Base-by-base conservation (phyloP, 2,329 filamentous ascomycete genomes). In the Sarocladium kiliense region DNA sequence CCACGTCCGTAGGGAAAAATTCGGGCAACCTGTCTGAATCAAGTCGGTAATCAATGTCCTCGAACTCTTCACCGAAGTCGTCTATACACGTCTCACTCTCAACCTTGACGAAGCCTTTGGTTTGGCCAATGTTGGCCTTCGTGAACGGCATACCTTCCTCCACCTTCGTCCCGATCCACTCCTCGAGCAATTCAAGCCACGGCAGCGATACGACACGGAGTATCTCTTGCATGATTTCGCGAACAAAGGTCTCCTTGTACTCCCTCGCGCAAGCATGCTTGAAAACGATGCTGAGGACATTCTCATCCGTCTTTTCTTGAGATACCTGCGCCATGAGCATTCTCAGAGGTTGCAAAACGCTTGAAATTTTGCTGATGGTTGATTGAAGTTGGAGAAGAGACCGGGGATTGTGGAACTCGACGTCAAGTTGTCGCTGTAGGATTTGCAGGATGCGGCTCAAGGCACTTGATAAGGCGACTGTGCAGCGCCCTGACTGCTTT, bases 1-100 rank as follows among this genome's bases (percentile, higher is more conserved):
- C 85, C 60, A 92, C 80, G 56, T 94, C 89, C 4, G 74, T 67
- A 0, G 85, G 80, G 44, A 95, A 77, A 61, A 94, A 94, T 2
- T 77, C 74, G 0, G 89, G 89, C 71, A 94, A 84, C 58, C 81
- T 81, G 26, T 80, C 74, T 21, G 77, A 74, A 57, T 87, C 83
- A 30, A 92, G 77, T 5, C 82, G 70, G 60, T 82, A 89, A 58
- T 88, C 82, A 1, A 77, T 65, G 21, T 83, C 80, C 37, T 79
- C 77, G 9, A 77, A 70, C 61, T 85, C 77, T 19, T 81, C 75
- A 1, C 80, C 82, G 57, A 78, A 77, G 45, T 87, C 83, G 57
- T 88, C 81, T 18, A 79, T 67, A 66, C 76, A 80, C 26, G 74
- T 69, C 53, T 77, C 76, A 19, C 75, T 74, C 34, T 82, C 80